Percentiles rank a stretch among this genome's conserved stretches.
Conservation (phyloP, 2,329 filamentous ascomycete genomes). For the Ustilaginoidea virens region DNA sequence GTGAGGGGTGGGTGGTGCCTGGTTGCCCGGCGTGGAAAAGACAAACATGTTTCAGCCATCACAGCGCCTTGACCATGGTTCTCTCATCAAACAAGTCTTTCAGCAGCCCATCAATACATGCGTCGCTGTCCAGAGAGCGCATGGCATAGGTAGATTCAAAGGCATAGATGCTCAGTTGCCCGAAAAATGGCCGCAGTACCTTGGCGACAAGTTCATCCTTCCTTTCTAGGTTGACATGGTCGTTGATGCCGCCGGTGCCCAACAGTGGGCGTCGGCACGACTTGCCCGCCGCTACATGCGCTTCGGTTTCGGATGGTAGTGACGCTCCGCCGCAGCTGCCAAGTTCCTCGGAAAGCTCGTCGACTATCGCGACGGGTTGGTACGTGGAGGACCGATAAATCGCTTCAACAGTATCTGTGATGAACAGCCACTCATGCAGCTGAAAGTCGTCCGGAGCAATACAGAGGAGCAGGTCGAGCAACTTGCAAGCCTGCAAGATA, state of each 20-base stretch:
- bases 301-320: conserved; percentile 20
- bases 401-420: conserved; percentile 92
- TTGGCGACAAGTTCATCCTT: conserved; percentile 58
- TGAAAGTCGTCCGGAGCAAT: conserved; percentile 91
- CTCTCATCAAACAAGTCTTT: conserved; percentile 68
- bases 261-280: conserved; percentile 32
- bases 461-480: conserved; percentile 77
- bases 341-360: conserved; percentile 69
- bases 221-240: conserved; percentile 40
- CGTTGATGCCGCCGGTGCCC: conserved; percentile 35
- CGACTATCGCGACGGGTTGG: conserved; percentile 60
- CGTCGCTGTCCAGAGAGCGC: conserved; percentile 49
- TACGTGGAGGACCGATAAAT: conserved; percentile 65
- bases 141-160: conserved; percentile 91
- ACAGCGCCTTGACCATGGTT: conserved; percentile 47
- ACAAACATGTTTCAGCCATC: too few relatives aligned
- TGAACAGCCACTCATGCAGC: conserved; percentile 94
- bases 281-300: conserved; percentile 19
- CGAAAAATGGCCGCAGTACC: conserved; percentile 76
- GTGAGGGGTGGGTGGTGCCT: too few relatives aligned
- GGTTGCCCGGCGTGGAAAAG: too few relatives aligned
- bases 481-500: conserved; percentile 81
- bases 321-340: conserved; percentile 26
- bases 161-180: conserved; percentile 77
- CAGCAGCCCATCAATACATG: conserved; percentile 48